Evolutionary conservation across 345 rosid genomes (phyloP), one percentile per base, ranked within the genome.

Genomic region (Murraya koenigii): DNA sequence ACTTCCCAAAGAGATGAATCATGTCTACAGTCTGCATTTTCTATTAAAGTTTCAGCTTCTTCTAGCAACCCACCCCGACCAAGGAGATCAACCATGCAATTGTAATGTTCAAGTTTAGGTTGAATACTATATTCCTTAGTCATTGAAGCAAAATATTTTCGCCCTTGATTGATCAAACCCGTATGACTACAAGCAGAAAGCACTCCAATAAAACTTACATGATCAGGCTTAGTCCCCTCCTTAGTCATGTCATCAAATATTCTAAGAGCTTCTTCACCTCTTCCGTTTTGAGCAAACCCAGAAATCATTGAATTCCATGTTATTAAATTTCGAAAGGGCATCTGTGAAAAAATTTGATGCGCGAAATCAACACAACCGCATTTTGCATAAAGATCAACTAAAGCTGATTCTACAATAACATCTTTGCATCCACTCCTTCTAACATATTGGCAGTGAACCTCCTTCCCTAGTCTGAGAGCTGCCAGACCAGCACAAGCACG

Each of bases 251-350:
- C 88, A 56, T 86, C 64, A 75, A 92, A 96, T 69, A 90, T 82
- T 69, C 69, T 54, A 56, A 94, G 83, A 78, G 95, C 91, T 85
- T 92, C 92, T 71, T 66, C 82, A 41, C 85, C 91, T 87, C 88
- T 87, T 84, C 99, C 98, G 69, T 95, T 95, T 75, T 95, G 97
- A 73, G 97, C 98, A 62, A 92, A 84, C 7, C 94, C 99, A 78
- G 83, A 69, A 47, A 95, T 83, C 96, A 95, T 93, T 0, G 99
- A 81, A 75, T 95, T 95, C 97, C 95, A 90, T 26, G 98, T 91
- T 80, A 95, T 91, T 82, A 89, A 75, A 77, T 92, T 93, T 74
- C 80, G 85, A 54, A 82, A 66, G 1, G 81, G 69, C 97, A 92
- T 92, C 55, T 79, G 82, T 13, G 70, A 60, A 70, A 88, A 95